These are phyloP conservation scores for Stylosanthes scabra DNA, from an alignment of 331 rosid species.

Conservation along the genomic window DNA sequence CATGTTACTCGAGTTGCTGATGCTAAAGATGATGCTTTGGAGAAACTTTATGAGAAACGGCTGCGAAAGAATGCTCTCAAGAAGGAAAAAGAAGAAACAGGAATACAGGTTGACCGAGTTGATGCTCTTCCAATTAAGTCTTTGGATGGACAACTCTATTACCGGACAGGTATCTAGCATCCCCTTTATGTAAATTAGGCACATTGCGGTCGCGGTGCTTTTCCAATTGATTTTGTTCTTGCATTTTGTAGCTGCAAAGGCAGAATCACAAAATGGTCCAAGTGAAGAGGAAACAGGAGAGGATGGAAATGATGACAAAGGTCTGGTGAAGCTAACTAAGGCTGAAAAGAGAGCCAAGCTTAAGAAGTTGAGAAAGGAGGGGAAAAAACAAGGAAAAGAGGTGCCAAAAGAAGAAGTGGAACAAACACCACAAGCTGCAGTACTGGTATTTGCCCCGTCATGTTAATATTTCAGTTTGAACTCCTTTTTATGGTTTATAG, in stretches of 20 bases:
- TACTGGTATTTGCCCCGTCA: slow-evolving; percentile 60
- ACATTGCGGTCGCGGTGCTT: slow-evolving; percentile 1
- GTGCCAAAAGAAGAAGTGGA: slow-evolving; percentile 50
- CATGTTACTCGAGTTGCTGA: slow-evolving; percentile 94
- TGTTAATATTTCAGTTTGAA: background rate
- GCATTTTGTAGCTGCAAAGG: slow-evolving; percentile 53
- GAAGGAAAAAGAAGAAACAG: slow-evolving; percentile 64
- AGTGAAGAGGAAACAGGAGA: slow-evolving; percentile 56
- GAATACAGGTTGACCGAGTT: slow-evolving; percentile 75
- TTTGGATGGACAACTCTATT: slow-evolving; percentile 75
- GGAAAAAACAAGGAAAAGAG: slow-evolving; percentile 78
- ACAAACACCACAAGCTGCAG: slow-evolving; percentile 80
- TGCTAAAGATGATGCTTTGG: slow-evolving; percentile 88
- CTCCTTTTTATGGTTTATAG: slow-evolving; percentile 13
- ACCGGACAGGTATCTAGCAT: slow-evolving; percentile 56
- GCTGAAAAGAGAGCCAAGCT: slow-evolving; percentile 88
- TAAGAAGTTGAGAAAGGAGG: slow-evolving; percentile 75
- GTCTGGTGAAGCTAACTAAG: slow-evolving; percentile 74
- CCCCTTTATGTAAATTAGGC: slow-evolving; percentile 8
- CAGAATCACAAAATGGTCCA: slow-evolving; percentile 46
- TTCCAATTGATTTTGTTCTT: slow-evolving; percentile 33
- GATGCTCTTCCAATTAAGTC: slow-evolving; percentile 95
- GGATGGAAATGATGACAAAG: slow-evolving; percentile 46
- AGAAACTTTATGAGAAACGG: slow-evolving; percentile 89
- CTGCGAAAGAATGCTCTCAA: slow-evolving; percentile 60